Conservation (phyloP, 257 asterid species). For the Solanum chaucha region DNA sequence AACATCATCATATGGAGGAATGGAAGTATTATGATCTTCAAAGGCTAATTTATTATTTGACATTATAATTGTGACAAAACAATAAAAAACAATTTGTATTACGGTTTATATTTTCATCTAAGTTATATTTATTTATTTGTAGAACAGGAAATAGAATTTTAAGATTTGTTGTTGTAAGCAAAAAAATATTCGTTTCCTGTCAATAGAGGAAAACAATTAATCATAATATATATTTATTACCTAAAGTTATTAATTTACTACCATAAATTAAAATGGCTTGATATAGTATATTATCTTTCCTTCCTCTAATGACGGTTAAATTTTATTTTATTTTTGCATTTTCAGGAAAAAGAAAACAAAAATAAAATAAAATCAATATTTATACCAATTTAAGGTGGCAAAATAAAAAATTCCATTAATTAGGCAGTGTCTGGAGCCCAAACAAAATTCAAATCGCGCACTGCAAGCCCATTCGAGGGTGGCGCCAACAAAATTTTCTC, state of each 20-base stretch:
- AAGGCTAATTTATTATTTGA: neutral
- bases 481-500: accelerated
- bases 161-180: neutral
- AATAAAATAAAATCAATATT: no score
- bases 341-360: neutral
- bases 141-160: neutral
- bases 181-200: neutral
- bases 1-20: neutral
- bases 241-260: neutral
- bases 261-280: neutral
- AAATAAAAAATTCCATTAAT: accelerated
- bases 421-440: no score
- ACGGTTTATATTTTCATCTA: neutral
- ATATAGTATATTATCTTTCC: neutral
- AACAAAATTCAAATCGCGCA: no score
- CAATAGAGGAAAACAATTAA: neutral
- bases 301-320: neutral
- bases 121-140: no score
- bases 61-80: neutral
- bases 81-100: neutral
- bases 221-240: neutral
- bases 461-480: no score
- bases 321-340: neutral
- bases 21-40: neutral
- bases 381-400: no score